Evolutionary conservation across 352 stramenopile species (phyloP).

Genomic region (Phytophthora colocasiae): DNA sequence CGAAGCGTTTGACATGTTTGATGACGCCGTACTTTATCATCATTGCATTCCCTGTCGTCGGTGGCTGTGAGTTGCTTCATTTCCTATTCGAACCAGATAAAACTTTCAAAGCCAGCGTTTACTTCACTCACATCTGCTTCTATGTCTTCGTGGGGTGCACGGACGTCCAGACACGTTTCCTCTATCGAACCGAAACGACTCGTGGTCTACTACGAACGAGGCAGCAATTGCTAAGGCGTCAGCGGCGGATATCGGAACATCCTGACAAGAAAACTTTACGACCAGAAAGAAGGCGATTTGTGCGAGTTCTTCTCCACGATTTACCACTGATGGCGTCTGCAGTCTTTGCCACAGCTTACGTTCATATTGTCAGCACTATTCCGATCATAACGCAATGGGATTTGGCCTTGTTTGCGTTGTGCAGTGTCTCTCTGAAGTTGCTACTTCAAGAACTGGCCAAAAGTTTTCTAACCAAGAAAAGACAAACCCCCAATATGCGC

Average conservation of each 20-base stretch:
- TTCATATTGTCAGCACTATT: conserved; percentile 24
- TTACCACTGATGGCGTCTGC: conserved; percentile 24
- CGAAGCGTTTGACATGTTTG: conserved; percentile 5
- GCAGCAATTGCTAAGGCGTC: conserved; percentile 1
- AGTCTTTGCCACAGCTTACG: conserved; percentile 30
- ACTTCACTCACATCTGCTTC: conserved; percentile 22
- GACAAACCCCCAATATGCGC: conserved; percentile 16
- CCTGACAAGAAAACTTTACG: not conserved
- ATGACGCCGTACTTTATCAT: conserved; percentile 5
- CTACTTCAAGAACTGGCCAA: conserved; percentile 28
- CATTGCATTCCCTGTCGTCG: conserved; percentile 8
- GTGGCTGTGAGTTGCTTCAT: not conserved
- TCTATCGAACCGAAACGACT: conserved; percentile 25
- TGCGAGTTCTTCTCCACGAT: conserved; percentile 25
- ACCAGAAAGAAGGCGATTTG: conserved; percentile 2
- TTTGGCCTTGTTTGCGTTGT: conserved; percentile 15
- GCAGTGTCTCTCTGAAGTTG: conserved; percentile 21
- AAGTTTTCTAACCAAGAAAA: conserved; percentile 14
- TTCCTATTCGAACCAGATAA: not conserved
- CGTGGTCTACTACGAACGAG: conserved; percentile 10
- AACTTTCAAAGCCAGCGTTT: conserved; percentile 2
- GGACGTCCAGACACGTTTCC: conserved; percentile 17
- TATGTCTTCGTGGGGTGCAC: conserved; percentile 26
- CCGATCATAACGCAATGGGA: conserved; percentile 17
- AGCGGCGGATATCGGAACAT: not conserved